A percentile compares a stretch with the other conserved stretches of the same genome.
phyloP scores from a whole-genome alignment of 371 early-diverging fungal species.

The Syncephalastrum sp. region DNA sequence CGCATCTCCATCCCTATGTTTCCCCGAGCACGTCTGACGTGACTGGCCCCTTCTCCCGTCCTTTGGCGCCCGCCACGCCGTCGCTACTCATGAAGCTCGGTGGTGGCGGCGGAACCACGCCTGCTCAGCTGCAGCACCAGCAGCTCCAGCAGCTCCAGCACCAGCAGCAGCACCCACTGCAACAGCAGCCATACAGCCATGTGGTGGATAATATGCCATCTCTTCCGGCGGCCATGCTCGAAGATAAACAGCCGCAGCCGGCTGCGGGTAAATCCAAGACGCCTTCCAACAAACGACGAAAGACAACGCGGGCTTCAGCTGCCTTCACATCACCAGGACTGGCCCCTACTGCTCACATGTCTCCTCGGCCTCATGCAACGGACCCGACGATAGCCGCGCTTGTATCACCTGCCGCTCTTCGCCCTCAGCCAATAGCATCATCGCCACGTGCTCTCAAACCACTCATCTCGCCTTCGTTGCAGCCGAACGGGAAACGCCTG shows the following conservation, averaged over 20 bases:
- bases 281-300: constrained; percentile 20
- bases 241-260: constrained; percentile 6
- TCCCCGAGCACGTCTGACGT: neutral
- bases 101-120: constrained; percentile 27
- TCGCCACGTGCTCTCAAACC: constrained; percentile 48
- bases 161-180: constrained; percentile 2
- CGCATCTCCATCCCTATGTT: constrained; percentile 14
- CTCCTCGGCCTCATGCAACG: constrained; percentile 13
- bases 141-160: constrained; percentile 1
- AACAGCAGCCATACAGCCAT: neutral
- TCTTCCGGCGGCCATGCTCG: constrained; percentile 43
- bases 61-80: constrained; percentile 61
- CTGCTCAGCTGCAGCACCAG: constrained; percentile 12
- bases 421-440: constrained; percentile 21
- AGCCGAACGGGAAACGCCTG: constrained; percentile 40
- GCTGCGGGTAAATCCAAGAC: constrained; percentile 7
- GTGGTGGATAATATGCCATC: constrained; percentile 38
- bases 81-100: constrained; percentile 65
- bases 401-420: constrained; percentile 39
- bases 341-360: constrained; percentile 17
- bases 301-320: constrained; percentile 17
- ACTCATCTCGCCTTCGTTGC: constrained; percentile 52
- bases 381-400: constrained; percentile 26
- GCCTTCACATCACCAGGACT: constrained; percentile 27
- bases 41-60: neutral